Evolutionary conservation across 2,329 filamentous ascomycete species (phyloP).

Genomic region (Aspergillus costaricaensis): DNA sequence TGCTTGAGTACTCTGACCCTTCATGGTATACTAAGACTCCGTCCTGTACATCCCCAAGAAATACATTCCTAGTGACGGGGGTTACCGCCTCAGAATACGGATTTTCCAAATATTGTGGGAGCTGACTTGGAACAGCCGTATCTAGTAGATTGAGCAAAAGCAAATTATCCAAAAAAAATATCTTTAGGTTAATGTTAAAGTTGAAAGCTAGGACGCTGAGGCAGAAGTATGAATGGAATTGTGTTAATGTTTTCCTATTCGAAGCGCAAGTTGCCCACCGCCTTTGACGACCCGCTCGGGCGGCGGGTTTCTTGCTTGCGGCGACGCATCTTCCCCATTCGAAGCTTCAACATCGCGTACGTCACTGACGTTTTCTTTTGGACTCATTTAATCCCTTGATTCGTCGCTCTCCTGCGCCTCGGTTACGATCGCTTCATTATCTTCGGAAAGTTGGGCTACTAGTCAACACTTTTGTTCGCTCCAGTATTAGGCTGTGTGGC

Average conservation of each 20-base stretch:
- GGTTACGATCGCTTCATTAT: constrained; percentile 11
- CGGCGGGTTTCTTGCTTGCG: constrained; percentile 7
- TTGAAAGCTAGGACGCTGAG: neutral
- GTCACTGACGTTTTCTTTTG: constrained; percentile 9
- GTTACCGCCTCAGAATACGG: no score
- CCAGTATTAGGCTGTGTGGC: constrained; percentile 10
- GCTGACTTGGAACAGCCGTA: no score
- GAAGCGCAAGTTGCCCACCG: constrained; percentile 18
- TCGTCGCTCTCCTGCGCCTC: neutral
- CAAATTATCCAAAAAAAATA: no score
- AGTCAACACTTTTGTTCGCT: neutral
- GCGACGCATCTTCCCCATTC: constrained; percentile 6
- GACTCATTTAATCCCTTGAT: neutral
- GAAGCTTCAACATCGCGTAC: constrained; percentile 13
- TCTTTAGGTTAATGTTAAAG: no score
- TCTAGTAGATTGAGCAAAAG: no score
- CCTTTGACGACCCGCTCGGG: constrained; percentile 20
- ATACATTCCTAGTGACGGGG: no score
- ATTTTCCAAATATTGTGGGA: no score
- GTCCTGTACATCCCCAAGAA: no score
- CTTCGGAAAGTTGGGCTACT: neutral
- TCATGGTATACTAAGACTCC: no score
- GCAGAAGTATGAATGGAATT: neutral
- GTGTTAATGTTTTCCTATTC: neutral
- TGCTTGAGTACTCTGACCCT: no score